Conservation (phyloP, 2,329 filamentous ascomycete genomes). For the Trichoderma harzianum region DNA sequence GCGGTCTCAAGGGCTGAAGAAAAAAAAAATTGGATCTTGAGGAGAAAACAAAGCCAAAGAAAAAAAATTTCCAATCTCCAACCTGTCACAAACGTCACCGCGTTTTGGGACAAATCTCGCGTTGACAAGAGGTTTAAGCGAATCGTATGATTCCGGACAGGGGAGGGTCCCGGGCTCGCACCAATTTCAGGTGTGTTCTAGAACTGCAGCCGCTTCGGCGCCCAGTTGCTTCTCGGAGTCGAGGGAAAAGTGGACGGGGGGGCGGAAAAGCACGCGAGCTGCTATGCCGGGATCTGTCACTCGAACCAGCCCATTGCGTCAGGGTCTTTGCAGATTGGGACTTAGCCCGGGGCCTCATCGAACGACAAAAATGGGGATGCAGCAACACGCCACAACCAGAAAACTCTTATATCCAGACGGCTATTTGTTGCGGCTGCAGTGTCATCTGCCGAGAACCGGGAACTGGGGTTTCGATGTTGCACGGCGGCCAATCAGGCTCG, state of each 20-base stretch:
- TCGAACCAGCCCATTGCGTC: constrained; percentile 7
- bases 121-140: not conserved
- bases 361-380: constrained; percentile 15
- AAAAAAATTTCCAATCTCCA: not conserved
- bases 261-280: constrained; percentile 3
- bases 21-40: not conserved
- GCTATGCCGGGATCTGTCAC: not conserved
- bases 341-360: constrained; percentile 8
- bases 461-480: not conserved
- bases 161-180: not conserved
- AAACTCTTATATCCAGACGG: not conserved
- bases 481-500: not conserved
- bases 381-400: constrained; percentile 4
- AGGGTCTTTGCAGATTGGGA: constrained; percentile 7
- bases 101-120: not conserved
- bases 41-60: not conserved
- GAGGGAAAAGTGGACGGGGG: not conserved
- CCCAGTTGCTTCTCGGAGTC: not conserved
- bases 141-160: constrained; percentile 12
- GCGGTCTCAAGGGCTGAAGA: not conserved
- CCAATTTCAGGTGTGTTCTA: constrained; percentile 1
- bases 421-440: not conserved
- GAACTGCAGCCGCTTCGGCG: not conserved
- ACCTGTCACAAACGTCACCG: not conserved
- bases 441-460: constrained; percentile 7